phyloP scores from a whole-genome alignment of 2,329 filamentous ascomycete species.

The Diaporthe velutina region DNA sequence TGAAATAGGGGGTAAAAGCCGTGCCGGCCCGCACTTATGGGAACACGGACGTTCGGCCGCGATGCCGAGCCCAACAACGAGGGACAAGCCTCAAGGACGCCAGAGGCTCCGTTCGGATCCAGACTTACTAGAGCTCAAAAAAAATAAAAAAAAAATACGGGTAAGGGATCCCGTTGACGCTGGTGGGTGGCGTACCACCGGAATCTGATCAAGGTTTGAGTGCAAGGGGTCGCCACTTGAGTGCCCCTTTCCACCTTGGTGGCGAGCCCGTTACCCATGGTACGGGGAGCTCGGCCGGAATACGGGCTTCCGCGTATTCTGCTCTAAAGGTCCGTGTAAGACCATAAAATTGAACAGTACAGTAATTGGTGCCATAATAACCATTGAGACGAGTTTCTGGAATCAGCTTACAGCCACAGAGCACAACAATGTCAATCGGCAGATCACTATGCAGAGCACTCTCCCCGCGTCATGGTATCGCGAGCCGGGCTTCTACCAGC shows the following conservation, averaged over 20 bases:
- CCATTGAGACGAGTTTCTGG: too few relatives aligned
- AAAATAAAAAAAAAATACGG: too few relatives aligned
- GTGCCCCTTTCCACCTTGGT: not conserved
- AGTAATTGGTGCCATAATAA: too few relatives aligned
- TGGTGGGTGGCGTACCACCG: not conserved
- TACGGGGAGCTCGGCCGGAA: not conserved
- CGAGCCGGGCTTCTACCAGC: slow-evolving; percentile 55
- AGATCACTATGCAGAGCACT: slow-evolving; percentile 3
- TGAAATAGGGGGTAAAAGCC: too few relatives aligned
- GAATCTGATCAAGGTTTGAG: not conserved
- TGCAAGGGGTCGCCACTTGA: too few relatives aligned
- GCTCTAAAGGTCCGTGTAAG: too few relatives aligned
- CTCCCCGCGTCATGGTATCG: slow-evolving; percentile 59
- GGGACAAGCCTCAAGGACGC: not conserved
- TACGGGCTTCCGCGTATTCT: too few relatives aligned
- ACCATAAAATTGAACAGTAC: too few relatives aligned
- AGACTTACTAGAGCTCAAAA: not conserved
- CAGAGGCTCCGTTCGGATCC: not conserved
- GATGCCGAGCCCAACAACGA: not conserved
- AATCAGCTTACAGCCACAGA: not conserved
- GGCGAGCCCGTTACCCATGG: not conserved
- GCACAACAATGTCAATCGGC: too few relatives aligned
- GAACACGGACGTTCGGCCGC: slow-evolving; percentile 5
- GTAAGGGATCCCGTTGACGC: too few relatives aligned
- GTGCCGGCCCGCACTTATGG: too few relatives aligned